Percentiles rank a stretch among this genome's conserved stretches.
phyloP scores from a whole-genome alignment of 2,329 filamentous ascomycete genomes.

The Exophiala sideris region DNA sequence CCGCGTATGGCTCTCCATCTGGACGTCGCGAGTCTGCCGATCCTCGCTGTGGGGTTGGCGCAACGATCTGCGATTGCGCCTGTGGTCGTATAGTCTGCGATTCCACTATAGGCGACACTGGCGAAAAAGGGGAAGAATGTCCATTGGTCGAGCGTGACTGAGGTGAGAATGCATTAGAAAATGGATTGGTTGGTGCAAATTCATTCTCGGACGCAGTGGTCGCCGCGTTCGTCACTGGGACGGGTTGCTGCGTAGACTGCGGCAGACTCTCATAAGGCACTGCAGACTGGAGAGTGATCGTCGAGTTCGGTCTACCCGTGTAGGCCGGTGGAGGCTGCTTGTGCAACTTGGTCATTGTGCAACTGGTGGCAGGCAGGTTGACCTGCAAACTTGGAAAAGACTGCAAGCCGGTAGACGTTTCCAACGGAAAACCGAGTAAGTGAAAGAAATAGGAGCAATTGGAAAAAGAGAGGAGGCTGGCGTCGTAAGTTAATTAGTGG shows the following conservation, averaged over 20 bases:
- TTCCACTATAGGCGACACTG: slow-evolving; percentile 24
- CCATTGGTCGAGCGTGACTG: neutral
- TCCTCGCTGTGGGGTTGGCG: slow-evolving; percentile 16
- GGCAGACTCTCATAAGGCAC: slow-evolving; percentile 23
- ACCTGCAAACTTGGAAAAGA: neutral
- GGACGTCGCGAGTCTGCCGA: slow-evolving; percentile 21
- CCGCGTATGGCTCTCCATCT: slow-evolving; percentile 23
- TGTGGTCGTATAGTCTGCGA: slow-evolving; percentile 4
- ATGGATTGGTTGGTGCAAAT: slow-evolving; percentile 20
- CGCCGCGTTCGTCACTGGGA: slow-evolving; percentile 18
- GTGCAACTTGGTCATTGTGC: slow-evolving; percentile 23
- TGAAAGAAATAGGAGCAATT: neutral
- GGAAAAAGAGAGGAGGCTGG: neutral
- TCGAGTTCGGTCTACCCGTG: slow-evolving; percentile 7
- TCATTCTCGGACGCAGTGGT: slow-evolving; percentile 17
- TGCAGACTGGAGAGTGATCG: slow-evolving; percentile 11
- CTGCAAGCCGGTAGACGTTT: neutral
- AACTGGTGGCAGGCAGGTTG: neutral
- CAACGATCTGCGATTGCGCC: slow-evolving; percentile 8
- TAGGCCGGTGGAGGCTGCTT: slow-evolving; percentile 19
- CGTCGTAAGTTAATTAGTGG: neutral
- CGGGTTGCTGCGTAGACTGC: slow-evolving; percentile 18
- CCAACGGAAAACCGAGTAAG: neutral
- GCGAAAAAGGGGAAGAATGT: slow-evolving; percentile 18
- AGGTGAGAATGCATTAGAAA: slow-evolving; percentile 19